A percentile compares a stretch with the other conserved stretches of the same genome.
Evolutionary conservation across 202 grass and related monocot species (phyloP).

Genomic region (Carex sylvatica): DNA sequence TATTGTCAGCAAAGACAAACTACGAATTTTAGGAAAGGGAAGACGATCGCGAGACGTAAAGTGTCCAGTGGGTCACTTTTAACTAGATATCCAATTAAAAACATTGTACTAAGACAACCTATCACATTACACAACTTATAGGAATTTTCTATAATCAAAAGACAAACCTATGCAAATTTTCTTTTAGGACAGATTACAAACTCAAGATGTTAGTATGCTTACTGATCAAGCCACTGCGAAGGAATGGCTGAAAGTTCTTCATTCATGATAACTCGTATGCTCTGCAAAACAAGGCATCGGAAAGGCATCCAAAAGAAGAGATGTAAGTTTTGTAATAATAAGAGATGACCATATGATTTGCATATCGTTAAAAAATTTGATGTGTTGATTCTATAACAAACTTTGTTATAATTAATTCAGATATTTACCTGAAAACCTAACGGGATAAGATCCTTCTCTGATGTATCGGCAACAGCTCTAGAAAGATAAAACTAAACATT

Average conservation of each 20-base stretch:
- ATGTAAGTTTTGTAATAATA: constrained; percentile 12
- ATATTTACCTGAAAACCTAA: constrained; percentile 95
- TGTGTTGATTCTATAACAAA: not conserved
- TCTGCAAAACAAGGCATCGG: constrained; percentile 53
- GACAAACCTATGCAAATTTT: constrained; percentile 8
- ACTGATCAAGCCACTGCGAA: constrained; percentile 78
- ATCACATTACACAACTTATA: not conserved
- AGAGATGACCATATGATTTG: constrained; percentile 6
- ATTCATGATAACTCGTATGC: constrained; percentile 96
- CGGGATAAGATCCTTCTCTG: constrained; percentile 86
- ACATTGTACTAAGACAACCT: constrained; percentile 17
- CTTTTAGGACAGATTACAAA: constrained; percentile 17
- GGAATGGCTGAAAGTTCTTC: constrained; percentile 90
- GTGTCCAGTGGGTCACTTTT: not conserved
- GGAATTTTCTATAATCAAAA: constrained; percentile 28
- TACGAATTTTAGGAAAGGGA: not conserved
- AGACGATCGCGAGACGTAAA: not conserved
- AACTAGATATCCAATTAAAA: constrained; percentile 19
- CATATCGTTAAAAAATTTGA: not conserved
- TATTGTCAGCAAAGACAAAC: not conserved
- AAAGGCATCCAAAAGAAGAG: constrained; percentile 23
- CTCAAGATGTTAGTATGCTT: constrained; percentile 36
- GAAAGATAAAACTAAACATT: constrained; percentile 20
- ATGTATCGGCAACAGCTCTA: constrained; percentile 78
- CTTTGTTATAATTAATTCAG: constrained; percentile 14